These are phyloP conservation scores for Irpex rosettiformis DNA, from an alignment of 1,284 basidiomycete species.

Conservation along the genomic window DNA sequence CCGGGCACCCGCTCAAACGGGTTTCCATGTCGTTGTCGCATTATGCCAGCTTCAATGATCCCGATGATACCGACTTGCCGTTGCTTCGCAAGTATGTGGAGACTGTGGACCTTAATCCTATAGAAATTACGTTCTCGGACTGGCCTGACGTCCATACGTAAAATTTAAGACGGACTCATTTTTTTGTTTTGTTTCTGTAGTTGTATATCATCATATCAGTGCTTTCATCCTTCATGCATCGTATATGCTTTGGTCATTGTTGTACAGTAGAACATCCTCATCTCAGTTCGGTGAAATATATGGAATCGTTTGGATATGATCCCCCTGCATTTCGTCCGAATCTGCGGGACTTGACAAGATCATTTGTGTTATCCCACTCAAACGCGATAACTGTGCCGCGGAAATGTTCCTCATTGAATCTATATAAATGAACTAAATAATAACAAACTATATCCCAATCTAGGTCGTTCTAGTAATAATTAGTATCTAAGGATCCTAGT, in stretches of 20 bases:
- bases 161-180: background rate
- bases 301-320: no score
- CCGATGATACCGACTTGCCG: constrained; percentile 28
- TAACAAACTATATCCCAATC: no score
- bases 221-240: background rate
- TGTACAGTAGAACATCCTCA: background rate
- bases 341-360: no score
- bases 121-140: constrained; percentile 18
- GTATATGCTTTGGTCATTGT: background rate
- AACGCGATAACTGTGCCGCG: no score
- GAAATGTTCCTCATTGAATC: no score
- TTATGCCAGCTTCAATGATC: constrained; percentile 29
- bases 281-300: background rate
- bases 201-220: background rate
- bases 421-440: no score
- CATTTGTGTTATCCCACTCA: background rate
- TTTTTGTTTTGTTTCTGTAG: background rate
- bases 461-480: no score
- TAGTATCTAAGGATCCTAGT: no score
- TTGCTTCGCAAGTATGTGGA: constrained; percentile 25
- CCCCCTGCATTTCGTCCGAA: no score
- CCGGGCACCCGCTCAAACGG: constrained; percentile 23
- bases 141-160: constrained; percentile 17
- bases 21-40: constrained; percentile 27
- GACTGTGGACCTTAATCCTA: constrained; percentile 27